A percentile compares a stretch with the other conserved stretches of the same genome.
Conservation (phyloP, 192 early-diverging fungal genomes). For the Funneliformis geosporum region DNA sequence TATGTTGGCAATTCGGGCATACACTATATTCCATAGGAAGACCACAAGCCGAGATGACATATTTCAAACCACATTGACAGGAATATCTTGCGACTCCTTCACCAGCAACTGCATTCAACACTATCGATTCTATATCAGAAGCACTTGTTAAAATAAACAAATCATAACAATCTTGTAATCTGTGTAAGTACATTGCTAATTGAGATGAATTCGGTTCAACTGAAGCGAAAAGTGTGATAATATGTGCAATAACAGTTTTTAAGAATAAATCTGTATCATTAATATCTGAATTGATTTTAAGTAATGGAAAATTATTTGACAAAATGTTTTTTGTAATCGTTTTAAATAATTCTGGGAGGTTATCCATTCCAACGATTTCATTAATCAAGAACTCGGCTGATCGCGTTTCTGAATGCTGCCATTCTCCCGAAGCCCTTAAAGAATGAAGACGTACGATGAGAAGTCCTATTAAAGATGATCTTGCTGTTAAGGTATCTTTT, state of each 20-base stretch:
- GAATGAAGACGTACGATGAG: conserved; percentile 2
- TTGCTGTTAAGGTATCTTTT: not conserved
- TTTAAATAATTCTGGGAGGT: not conserved
- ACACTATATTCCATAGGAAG: not conserved
- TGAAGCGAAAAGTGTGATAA: conserved; percentile 22
- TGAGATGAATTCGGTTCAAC: not conserved
- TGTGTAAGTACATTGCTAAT: conserved; percentile 15
- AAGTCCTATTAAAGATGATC: conserved; percentile 17
- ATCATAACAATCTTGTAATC: not conserved
- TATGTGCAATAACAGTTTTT: conserved; percentile 28
- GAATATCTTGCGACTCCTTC: conserved; percentile 19
- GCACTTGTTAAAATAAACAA: conserved; percentile 6
- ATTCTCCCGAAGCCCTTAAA: conserved; percentile 22
- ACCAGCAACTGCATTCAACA: conserved; percentile 6
- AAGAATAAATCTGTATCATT: conserved; percentile 9
- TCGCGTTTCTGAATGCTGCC: not conserved
- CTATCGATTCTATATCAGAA: conserved; percentile 20
- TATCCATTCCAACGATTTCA: not conserved
- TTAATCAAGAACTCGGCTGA: not conserved
- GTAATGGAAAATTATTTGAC: conserved; percentile 11
- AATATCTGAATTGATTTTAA: not conserved
- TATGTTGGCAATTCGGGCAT: conserved; percentile 11
- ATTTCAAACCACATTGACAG: conserved; percentile 31
- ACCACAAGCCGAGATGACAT: conserved; percentile 27
- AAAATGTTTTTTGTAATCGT: not conserved